Percentiles rank a stretch among this genome's conserved stretches.
Conservation (phyloP, 768 basidiomycete species). For the Mycena polygramma region DNA sequence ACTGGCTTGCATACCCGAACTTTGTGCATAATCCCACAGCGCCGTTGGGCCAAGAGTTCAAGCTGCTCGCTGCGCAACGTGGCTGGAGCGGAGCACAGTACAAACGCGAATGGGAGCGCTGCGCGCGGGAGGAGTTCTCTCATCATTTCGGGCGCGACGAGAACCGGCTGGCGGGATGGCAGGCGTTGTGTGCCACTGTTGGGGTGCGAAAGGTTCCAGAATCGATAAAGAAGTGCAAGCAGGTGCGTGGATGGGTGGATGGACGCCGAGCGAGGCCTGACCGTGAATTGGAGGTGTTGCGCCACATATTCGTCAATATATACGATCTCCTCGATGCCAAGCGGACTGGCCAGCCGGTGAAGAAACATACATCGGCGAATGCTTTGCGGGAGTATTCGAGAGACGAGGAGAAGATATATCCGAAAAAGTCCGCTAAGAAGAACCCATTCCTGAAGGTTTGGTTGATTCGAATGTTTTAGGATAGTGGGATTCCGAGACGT, state of each 20-base stretch:
- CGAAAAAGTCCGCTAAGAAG: conserved; percentile 25
- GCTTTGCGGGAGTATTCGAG: conserved; percentile 25
- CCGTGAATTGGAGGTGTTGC: conserved; percentile 12
- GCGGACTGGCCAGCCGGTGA: conserved; percentile 26
- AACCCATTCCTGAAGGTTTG: conserved; percentile 34
- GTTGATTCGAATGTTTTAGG: conserved; percentile 26
- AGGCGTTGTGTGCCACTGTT: conserved; percentile 29
- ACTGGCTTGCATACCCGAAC: conserved; percentile 23
- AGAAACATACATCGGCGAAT: conserved; percentile 17
- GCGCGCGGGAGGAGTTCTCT: conserved; percentile 29
- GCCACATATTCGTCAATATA: conserved; percentile 32
- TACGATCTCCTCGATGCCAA: conserved; percentile 33
- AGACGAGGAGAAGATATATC: conserved; percentile 27
- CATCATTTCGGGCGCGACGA: conserved; percentile 30
- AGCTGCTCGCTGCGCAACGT: conserved; percentile 20
- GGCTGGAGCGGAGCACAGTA: conserved; percentile 31
- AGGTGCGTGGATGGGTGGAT: conserved; percentile 18
- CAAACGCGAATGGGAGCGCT: conserved; percentile 27
- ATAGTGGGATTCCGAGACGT: neutral
- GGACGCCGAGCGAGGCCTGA: neutral
- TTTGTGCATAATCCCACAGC: conserved; percentile 30
- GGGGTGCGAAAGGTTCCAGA: conserved; percentile 20
- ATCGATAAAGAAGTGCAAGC: conserved; percentile 33
- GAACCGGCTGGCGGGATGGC: conserved; percentile 33
- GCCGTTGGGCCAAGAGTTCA: conserved; percentile 32